phyloP scores from a whole-genome alignment of 352 stramenopile species.

The Phytophthora europaea region DNA sequence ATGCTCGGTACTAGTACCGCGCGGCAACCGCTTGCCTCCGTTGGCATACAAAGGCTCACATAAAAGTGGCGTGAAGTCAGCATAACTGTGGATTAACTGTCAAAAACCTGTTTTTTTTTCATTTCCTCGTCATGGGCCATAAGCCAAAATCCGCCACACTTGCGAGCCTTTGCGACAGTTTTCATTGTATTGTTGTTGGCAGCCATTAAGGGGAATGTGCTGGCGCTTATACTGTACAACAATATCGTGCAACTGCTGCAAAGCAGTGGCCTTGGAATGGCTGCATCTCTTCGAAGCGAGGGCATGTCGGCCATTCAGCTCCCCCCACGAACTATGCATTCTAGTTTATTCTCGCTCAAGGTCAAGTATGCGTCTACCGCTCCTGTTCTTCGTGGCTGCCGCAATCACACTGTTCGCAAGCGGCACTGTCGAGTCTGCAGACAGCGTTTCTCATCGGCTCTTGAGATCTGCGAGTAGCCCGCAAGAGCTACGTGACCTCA shows the following conservation, averaged over 20 bases:
- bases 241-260: background rate
- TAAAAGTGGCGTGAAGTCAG: no score
- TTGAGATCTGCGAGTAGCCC: background rate
- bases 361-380: background rate
- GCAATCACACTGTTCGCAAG: background rate
- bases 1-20: no score
- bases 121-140: no score
- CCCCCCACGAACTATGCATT: background rate
- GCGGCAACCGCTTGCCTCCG: no score
- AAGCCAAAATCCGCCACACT: background rate
- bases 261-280: background rate
- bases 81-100: no score
- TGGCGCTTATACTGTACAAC: background rate
- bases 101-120: no score
- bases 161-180: background rate
- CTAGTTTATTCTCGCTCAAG: background rate
- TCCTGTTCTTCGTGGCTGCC: background rate
- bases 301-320: background rate
- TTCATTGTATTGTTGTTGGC: conserved; percentile 1
- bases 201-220: background rate
- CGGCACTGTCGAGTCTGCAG: background rate
- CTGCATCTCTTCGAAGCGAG: background rate
- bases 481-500: background rate
- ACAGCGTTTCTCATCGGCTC: background rate
- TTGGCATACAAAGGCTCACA: no score